Evolutionary conservation across 495 filamentous ascomycete genomes (phyloP).

Genomic region (Aspergillus carlsbadensis): DNA sequence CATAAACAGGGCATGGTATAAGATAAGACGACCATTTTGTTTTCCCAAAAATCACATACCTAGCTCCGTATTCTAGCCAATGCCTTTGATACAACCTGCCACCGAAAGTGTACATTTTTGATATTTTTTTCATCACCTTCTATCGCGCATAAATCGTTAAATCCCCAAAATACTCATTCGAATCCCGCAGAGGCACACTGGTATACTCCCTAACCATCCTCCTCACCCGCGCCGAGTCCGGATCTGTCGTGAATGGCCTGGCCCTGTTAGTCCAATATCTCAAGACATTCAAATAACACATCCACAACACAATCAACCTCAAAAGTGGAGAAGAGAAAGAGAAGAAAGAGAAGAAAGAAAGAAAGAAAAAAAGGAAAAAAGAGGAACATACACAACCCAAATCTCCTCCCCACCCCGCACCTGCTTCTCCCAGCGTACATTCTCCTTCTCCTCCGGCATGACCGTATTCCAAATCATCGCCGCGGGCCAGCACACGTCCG

Average conservation of each 20-base stretch:
- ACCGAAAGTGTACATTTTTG: not conserved
- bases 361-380: not conserved
- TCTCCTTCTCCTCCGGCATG: slow-evolving; percentile 10
- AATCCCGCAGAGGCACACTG: slow-evolving; percentile 16
- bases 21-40: too few species aligned
- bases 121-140: not conserved
- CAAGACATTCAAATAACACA: too few species aligned
- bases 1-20: too few species aligned
- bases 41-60: not conserved
- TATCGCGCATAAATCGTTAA: slow-evolving; percentile 23
- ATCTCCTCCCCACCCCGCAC: slow-evolving; percentile 16
- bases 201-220: slow-evolving; percentile 23
- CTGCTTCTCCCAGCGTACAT: slow-evolving; percentile 14
- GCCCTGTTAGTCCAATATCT: slow-evolving; percentile 5
- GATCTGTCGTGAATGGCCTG: slow-evolving; percentile 26
- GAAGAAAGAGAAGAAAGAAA: too few species aligned
- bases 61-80: slow-evolving; percentile 3
- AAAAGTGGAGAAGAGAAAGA: not conserved
- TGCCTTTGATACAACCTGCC: not conserved
- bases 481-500: slow-evolving; percentile 31
- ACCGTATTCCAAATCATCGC: slow-evolving; percentile 37
- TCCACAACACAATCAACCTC: not conserved
- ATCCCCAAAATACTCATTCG: slow-evolving; percentile 26
- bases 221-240: slow-evolving; percentile 22
- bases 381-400: slow-evolving; percentile 21